Percentiles rank a stretch among this genome's conserved stretches.
Evolutionary conservation across 2,329 filamentous ascomycete species (phyloP).

Genomic region (Cladophialophora chaetospira): DNA sequence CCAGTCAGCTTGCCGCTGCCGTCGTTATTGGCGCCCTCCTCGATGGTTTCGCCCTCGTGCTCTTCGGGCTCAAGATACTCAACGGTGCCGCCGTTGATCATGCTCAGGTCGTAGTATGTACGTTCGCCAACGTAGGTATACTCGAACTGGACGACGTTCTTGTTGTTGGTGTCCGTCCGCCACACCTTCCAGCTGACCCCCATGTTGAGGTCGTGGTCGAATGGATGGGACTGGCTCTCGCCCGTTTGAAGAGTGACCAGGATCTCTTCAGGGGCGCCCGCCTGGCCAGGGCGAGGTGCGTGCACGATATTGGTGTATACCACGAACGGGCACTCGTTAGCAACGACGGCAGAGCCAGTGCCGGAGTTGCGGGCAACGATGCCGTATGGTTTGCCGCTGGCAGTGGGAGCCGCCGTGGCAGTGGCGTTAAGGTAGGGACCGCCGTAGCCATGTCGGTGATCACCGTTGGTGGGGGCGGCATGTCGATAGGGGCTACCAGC

Average conservation of each 20-base stretch:
- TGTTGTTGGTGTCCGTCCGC: slow-evolving; percentile 14
- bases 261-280: slow-evolving; percentile 17
- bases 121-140: slow-evolving; percentile 10
- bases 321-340: slow-evolving; percentile 20
- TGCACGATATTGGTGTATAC: slow-evolving; percentile 27
- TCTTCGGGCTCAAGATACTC: slow-evolving; percentile 7
- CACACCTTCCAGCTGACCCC: slow-evolving; percentile 27
- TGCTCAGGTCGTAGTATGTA: slow-evolving; percentile 26
- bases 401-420: not conserved
- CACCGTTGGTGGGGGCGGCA: too few relatives aligned
- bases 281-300: slow-evolving; percentile 1
- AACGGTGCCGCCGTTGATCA: slow-evolving; percentile 21
- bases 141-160: slow-evolving; percentile 20
- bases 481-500: too few relatives aligned
- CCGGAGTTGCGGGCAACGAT: not conserved
- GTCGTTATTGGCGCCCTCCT: slow-evolving; percentile 5
- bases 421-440: not conserved
- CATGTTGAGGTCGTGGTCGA: slow-evolving; percentile 16
- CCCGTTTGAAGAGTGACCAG: slow-evolving; percentile 1
- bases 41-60: slow-evolving; percentile 8
- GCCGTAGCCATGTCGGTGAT: too few relatives aligned
- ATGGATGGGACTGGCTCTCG: slow-evolving; percentile 9
- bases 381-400: not conserved
- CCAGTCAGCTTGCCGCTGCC: slow-evolving; percentile 15
- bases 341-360: slow-evolving; percentile 7